These are phyloP conservation scores for Fragilaria crotonensis DNA, from an alignment of 108 stramenopile species.

Conservation along the genomic window DNA sequence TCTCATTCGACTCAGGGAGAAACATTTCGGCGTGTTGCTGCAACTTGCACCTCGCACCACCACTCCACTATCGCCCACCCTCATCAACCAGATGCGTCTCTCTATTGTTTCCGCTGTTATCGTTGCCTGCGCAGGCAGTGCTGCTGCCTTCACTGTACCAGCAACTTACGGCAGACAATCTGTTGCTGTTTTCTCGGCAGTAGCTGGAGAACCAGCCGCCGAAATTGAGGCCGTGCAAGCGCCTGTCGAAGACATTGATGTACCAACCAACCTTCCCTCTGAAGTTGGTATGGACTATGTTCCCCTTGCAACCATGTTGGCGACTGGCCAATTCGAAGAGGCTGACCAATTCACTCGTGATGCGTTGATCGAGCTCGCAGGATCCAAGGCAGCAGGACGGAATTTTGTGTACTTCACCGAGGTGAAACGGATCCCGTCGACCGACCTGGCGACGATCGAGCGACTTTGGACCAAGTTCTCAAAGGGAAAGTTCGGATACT, in stretches of 20 bases:
- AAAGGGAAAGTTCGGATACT: slow-evolving; percentile 93
- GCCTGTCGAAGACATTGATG: slow-evolving; percentile 40
- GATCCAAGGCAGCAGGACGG: slow-evolving; percentile 80
- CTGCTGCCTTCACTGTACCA: slow-evolving; percentile 6
- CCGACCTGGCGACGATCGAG: slow-evolving; percentile 93
- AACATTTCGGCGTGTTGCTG: too few relatives aligned
- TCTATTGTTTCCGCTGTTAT: slow-evolving; percentile 3
- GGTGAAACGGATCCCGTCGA: slow-evolving; percentile 85
- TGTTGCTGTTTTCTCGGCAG: slow-evolving; percentile 2
- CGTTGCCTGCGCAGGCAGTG: neutral
- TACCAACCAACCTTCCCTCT: slow-evolving; percentile 80
- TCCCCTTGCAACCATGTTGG: slow-evolving; percentile 86
- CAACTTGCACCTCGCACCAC: too few relatives aligned
- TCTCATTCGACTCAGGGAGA: too few relatives aligned
- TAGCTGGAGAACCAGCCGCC: slow-evolving; percentile 42
- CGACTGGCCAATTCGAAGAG: slow-evolving; percentile 79
- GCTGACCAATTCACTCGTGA: slow-evolving; percentile 96
- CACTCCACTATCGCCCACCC: too few relatives aligned
- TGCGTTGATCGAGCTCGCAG: slow-evolving; percentile 86
- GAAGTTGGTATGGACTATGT: slow-evolving; percentile 90
- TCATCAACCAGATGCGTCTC: slow-evolving; percentile 17
- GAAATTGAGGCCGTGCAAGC: slow-evolving; percentile 23
- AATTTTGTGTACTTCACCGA: slow-evolving; percentile 97
- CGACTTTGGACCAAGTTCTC: slow-evolving; percentile 90
- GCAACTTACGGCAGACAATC: neutral